Percentiles rank a stretch among this genome's conserved stretches.
Evolutionary conservation across 345 rosid genomes (phyloP).

Genomic region (Cardamine resedifolia): DNA sequence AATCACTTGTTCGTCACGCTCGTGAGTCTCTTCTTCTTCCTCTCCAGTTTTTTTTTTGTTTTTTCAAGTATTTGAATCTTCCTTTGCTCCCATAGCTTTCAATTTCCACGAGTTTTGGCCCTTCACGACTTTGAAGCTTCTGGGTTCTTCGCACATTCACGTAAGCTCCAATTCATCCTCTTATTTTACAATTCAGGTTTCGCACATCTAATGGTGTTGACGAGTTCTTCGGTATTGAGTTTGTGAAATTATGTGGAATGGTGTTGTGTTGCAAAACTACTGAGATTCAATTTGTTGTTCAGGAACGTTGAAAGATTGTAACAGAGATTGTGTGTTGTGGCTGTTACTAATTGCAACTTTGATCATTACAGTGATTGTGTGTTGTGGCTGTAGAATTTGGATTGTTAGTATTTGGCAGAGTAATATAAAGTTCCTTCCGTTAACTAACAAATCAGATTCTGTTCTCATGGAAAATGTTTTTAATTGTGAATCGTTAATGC

Average conservation of each 20-base stretch:
- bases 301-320: too few species aligned
- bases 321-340: too few species aligned
- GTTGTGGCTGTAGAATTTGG: background rate
- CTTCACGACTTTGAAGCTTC: too few species aligned
- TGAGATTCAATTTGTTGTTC: background rate
- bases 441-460: background rate
- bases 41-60: background rate
- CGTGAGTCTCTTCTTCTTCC: background rate
- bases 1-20: background rate
- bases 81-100: too few species aligned
- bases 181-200: too few species aligned
- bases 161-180: too few species aligned
- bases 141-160: too few species aligned
- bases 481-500: background rate
- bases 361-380: background rate
- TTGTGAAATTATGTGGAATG: too few species aligned
- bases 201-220: too few species aligned
- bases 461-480: background rate
- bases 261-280: too few species aligned
- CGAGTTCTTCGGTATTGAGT: too few species aligned
- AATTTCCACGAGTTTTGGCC: too few species aligned
- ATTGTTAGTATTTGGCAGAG: background rate
- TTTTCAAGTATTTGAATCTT: background rate
- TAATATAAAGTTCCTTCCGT: background rate
- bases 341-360: background rate